phyloP scores from a whole-genome alignment of 257 asterid species.

The Solanum lignicaule region DNA sequence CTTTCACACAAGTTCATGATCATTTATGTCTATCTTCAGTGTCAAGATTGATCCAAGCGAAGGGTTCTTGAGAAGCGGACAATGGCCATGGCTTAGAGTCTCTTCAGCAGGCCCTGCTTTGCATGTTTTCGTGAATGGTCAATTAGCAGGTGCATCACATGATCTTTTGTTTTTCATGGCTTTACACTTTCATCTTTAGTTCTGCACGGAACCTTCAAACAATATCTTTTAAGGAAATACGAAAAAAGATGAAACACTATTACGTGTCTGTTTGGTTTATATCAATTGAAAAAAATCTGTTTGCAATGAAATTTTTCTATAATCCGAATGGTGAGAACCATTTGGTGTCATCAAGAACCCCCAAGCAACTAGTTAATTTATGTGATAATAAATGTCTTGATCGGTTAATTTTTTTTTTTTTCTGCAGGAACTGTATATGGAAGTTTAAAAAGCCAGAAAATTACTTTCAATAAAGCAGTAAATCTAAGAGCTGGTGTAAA shows the following conservation, averaged over 20 bases:
- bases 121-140: constrained; percentile 17
- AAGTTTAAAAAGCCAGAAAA: constrained; percentile 9
- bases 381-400: not conserved
- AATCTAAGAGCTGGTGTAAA: constrained; percentile 14
- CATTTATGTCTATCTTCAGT: constrained; percentile 22
- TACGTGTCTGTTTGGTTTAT: not conserved
- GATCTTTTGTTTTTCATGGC: not conserved
- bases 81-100: constrained; percentile 73
- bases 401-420: not conserved
- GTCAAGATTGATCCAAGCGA: constrained; percentile 62
- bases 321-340: not conserved
- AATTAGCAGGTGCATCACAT: constrained; percentile 1
- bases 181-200: not conserved
- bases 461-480: constrained; percentile 10
- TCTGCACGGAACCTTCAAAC: not conserved
- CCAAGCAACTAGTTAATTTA: not conserved
- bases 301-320: not conserved
- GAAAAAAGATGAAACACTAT: not conserved
- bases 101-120: constrained; percentile 56
- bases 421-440: constrained; percentile 16
- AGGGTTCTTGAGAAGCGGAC: constrained; percentile 57
- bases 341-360: not conserved
- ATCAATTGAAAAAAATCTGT: not conserved
- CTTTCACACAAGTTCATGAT: not conserved
- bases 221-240: not conserved